Evolutionary conservation across 2,329 filamentous ascomycete species (phyloP), one percentile per base, ranked within the genome.

Genomic region (Neoscytalidium dimidiatum): DNA sequence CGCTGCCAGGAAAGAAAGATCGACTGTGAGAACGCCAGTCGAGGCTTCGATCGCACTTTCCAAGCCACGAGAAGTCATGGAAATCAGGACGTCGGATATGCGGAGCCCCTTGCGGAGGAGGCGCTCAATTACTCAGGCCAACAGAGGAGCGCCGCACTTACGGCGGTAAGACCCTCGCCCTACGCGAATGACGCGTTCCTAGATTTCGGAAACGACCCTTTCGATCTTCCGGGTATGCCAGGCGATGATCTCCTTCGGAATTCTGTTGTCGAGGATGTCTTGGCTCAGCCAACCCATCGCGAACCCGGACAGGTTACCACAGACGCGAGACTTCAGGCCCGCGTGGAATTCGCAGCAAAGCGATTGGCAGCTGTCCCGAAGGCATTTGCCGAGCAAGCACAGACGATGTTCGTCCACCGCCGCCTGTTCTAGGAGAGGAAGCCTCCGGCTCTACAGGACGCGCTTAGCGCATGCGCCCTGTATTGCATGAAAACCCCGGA

Each of bases 331-430:
- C n/a, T 65, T 11, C 65, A 64, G 41, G 31, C 64, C 21, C 62
- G 67, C 19, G 67, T 67, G 4, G 65, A 67, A 29, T 66, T 61
- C 19, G 51, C 33, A 17, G 67, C 57, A 33, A 57, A 41, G 35
- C 35, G 67, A 17, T 19, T 68, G 38, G 31, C 26, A 23, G 14
- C 23, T 21, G 51, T 61, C 28, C 67, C 68, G 7, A 68, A 67
- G 53, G 68, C 66, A 33, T 69, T 67, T 52, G 60, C 66, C 1
- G 65, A 67, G 23, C 60, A 68, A 58, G 66, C 66, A 2, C 56
- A 67, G 56, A 66, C 67, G 17, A 65, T 68, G 8, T 69, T 69
- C 48, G 66, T 69, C n/a, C 68, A 69, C 61, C 68, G 67, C 2
- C 28, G 44, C 1, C 41, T 66, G 41, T 69, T 68, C 41, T 23